phyloP scores from a whole-genome alignment of 2,329 filamentous ascomycete species.

The Chaetomium strumarium region DNA sequence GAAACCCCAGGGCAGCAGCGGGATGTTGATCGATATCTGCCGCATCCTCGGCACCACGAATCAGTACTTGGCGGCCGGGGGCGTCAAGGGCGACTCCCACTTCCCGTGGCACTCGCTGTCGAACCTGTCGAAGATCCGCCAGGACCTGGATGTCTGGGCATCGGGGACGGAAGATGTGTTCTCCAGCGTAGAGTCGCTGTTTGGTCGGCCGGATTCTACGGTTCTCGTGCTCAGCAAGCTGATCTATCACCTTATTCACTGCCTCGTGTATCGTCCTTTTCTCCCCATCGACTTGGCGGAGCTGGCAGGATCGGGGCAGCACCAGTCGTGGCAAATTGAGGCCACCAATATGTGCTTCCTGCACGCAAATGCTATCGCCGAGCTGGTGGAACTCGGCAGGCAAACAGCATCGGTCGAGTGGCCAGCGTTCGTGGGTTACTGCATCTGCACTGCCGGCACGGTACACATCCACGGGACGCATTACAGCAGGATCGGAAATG shows the following conservation, averaged over 20 bases:
- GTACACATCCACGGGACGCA: conserved; percentile 83
- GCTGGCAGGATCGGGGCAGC: conserved; percentile 71
- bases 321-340: conserved; percentile 90
- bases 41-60: conserved; percentile 79
- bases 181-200: conserved; percentile 66
- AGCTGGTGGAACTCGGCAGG: conserved; percentile 72
- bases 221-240: conserved; percentile 77
- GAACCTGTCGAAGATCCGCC: conserved; percentile 77
- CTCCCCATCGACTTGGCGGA: conserved; percentile 78
- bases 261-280: conserved; percentile 80
- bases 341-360: conserved; percentile 81
- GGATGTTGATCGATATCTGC: conserved; percentile 78
- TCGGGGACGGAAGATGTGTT: conserved; percentile 76
- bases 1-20: conserved; percentile 67
- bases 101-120: conserved; percentile 88
- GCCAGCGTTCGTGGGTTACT: conserved; percentile 83
- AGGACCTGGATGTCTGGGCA: conserved; percentile 80
- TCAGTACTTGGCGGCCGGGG: conserved; percentile 75
- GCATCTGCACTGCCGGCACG: conserved; percentile 78
- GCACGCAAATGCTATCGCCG: conserved; percentile 81
- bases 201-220: conserved; percentile 72
- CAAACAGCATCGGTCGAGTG: conserved; percentile 71
- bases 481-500: conserved; percentile 53
- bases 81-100: conserved; percentile 82
- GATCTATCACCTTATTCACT: conserved; percentile 81